A percentile compares a stretch with the other conserved stretches of the same genome.
Evolutionary conservation across 331 rosid species (phyloP).

Genomic region (Acacia pycnantha): DNA sequence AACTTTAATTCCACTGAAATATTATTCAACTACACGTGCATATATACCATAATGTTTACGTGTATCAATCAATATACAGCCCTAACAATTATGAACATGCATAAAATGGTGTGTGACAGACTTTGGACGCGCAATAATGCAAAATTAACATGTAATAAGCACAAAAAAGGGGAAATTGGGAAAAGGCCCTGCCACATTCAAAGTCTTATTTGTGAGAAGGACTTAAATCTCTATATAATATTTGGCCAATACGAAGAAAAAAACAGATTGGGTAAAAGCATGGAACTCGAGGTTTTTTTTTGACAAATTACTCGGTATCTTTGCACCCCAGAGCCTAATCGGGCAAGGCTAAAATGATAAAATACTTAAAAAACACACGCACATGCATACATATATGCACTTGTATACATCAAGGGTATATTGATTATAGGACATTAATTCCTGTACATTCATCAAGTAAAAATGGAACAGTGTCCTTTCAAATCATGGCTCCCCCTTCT

Average conservation of each 20-base stretch:
- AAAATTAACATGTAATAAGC: neutral
- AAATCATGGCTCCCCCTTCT: constrained; percentile 1
- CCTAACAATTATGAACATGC: neutral
- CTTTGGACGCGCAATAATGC: neutral
- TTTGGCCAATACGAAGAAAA: neutral
- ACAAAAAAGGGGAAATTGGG: no score
- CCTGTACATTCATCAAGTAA: constrained; percentile 11
- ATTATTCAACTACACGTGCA: neutral
- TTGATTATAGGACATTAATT: neutral
- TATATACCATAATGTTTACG: neutral
- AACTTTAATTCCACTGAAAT: neutral
- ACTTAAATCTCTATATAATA: no score
- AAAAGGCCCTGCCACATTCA: no score
- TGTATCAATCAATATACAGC: neutral
- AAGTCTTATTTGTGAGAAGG: no score
- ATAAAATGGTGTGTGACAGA: neutral
- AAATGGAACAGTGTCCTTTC: neutral
- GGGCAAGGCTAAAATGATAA: neutral
- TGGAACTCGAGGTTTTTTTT: neutral
- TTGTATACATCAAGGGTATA: neutral
- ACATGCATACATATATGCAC: neutral
- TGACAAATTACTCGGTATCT: neutral
- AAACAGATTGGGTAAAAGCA: neutral
- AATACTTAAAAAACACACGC: neutral
- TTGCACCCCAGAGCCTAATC: neutral